Evolutionary conservation across 257 asterid species (phyloP), one percentile per base, ranked within the genome.

Genomic region (Fraxinus quadrangulata): DNA sequence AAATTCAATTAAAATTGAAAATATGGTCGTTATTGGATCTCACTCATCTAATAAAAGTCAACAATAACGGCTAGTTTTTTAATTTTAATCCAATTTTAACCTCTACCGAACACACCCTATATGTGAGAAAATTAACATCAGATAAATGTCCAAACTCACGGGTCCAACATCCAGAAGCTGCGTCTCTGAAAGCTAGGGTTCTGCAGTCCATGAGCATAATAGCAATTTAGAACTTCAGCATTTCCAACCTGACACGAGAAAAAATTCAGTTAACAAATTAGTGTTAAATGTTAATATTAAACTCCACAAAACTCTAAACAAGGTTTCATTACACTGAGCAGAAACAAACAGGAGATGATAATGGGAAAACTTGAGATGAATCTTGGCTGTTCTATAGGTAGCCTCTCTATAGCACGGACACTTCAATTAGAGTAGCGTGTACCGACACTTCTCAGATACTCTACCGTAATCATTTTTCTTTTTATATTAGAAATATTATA

Each of bases 161-260:
- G 91, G 70, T 96, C 90, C 87, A 96, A 87, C 87, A 92, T 93
- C 99, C 99, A 96, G 81, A 85, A 96, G 91, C 97, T 88, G 78
- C 99, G 98, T 78, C 99, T 90, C 87, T 89, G 97, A 83, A 96
- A 92, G 76, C 84, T 88, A 34, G 93, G 85, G 77, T 90, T 93
- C 78, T 84, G 92, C 79, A 86, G 95, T 75, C 98, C 97, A 83
- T 92, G 97, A 59, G 99, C 98, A 77, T 96, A 96, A 82, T 96
- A 96, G 86, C 99, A 96, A 75, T 92, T 93, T 51, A 96, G 80
- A 77, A 94, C 96, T 86, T 96, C 99, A 68, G 83, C 92, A 85
- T 84, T 90, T 77, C 98, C 99, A 70, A 96, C 99, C 99, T 96
- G 86, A 77, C 67, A 80, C 68, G 77, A 71, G 11, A 79, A 80